Conservation (phyloP, 306 rosid species). For the Cicer bijugum region DNA sequence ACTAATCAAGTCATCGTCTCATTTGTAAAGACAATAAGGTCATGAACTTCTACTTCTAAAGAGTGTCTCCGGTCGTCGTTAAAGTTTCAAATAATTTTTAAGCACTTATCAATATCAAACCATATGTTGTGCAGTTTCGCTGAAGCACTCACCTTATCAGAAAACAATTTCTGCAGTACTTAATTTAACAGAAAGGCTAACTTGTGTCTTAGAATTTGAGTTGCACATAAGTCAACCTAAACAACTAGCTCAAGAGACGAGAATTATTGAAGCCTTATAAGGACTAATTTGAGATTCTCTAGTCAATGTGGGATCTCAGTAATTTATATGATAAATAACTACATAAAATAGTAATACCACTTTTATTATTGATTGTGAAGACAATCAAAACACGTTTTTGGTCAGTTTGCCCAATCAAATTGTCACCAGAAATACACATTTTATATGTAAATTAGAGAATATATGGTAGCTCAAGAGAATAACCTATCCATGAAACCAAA, state of each 20-base stretch:
- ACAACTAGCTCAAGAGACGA: background rate
- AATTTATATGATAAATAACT: background rate
- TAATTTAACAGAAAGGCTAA: background rate
- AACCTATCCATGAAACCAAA: constrained; percentile 76
- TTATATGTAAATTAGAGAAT: constrained; percentile 2
- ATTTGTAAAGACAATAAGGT: too few species aligned
- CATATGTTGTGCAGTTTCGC: too few species aligned
- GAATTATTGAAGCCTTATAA: background rate
- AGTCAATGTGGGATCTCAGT: background rate
- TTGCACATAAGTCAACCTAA: background rate
- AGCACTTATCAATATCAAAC: too few species aligned
- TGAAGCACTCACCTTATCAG: background rate
- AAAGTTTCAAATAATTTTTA: too few species aligned
- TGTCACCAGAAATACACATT: constrained; percentile 22
- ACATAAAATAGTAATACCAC: background rate
- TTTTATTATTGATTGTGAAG: constrained; percentile 5
- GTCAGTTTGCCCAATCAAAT: constrained; percentile 1
- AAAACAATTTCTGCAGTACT: background rate
- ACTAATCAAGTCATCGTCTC: too few species aligned
- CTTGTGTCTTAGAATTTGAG: constrained; percentile 5
- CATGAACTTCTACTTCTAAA: too few species aligned
- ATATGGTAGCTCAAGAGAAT: constrained; percentile 30
- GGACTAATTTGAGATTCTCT: background rate
- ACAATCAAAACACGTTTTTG: constrained; percentile 16
- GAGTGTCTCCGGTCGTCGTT: too few species aligned